phyloP scores from a whole-genome alignment of 345 rosid genomes.

The Populus nigra region DNA sequence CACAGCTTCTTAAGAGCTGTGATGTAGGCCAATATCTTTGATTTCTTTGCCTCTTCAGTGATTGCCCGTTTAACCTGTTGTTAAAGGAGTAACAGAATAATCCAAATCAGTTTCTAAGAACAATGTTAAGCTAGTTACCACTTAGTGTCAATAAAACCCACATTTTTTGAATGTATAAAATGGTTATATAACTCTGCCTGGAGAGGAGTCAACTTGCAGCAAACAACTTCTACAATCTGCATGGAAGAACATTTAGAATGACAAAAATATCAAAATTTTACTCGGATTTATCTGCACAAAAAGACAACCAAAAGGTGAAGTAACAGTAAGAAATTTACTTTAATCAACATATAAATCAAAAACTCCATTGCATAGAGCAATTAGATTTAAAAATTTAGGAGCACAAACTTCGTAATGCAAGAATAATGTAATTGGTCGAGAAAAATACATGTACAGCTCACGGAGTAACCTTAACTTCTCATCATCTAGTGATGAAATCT shows the following conservation, averaged over 20 bases:
- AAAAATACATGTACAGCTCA: neutral
- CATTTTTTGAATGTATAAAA: slow-evolving; percentile 96
- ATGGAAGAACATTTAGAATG: slow-evolving; percentile 9
- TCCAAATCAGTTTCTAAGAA: neutral
- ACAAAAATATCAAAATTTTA: neutral
- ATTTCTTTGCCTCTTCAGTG: slow-evolving; percentile 70
- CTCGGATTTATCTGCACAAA: neutral
- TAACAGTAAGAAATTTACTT: neutral
- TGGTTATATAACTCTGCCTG: slow-evolving; percentile 83
- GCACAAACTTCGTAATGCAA: neutral
- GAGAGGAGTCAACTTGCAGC: slow-evolving; percentile 94
- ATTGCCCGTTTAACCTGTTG: slow-evolving; percentile 80
- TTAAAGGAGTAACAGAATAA: slow-evolving; percentile 5
- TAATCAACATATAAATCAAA: neutral
- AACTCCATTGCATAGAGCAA: neutral
- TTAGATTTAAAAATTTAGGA: neutral
- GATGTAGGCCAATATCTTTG: slow-evolving; percentile 93
- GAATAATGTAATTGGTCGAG: neutral
- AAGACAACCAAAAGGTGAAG: neutral
- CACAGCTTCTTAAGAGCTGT: slow-evolving; percentile 99
- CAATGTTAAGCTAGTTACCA: neutral
- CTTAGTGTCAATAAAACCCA: slow-evolving; percentile 33
- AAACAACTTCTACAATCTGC: slow-evolving; percentile 97
- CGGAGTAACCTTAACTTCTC: neutral
- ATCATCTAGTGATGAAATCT: neutral